A percentile compares a stretch with the other conserved stretches of the same genome.
Conservation (phyloP, 306 rosid genomes). For the Prosopis cineraria region DNA sequence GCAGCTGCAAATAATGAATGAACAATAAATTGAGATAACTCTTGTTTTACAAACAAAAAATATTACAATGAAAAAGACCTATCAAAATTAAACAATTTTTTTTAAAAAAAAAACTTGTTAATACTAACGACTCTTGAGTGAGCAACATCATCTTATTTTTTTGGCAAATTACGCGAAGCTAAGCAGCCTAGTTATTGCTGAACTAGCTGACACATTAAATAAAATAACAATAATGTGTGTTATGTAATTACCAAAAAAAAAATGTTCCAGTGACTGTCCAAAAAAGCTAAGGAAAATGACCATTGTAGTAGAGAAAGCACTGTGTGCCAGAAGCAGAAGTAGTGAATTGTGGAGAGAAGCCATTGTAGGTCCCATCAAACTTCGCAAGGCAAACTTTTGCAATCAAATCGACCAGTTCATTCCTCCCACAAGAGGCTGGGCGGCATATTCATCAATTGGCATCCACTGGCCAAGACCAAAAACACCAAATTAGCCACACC, state of each 20-base stretch:
- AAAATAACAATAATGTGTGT: no score
- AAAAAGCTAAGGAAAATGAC: no score
- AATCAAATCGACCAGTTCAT: slow-evolving; percentile 50
- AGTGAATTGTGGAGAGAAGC: slow-evolving; percentile 47
- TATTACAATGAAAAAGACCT: not conserved
- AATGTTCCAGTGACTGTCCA: no score
- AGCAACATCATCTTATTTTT: not conserved
- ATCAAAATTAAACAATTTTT: not conserved
- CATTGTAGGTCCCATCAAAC: slow-evolving; percentile 45
- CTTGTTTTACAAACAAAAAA: not conserved
- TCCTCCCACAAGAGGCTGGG: slow-evolving; percentile 60
- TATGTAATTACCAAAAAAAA: no score
- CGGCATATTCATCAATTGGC: slow-evolving; percentile 67
- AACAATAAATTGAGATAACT: no score
- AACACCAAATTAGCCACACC: not conserved
- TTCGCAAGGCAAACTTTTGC: slow-evolving; percentile 61
- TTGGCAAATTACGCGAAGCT: no score
- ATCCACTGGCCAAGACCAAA: slow-evolving; percentile 55
- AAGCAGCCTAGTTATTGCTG: no score
- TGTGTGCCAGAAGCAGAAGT: slow-evolving; percentile 53
- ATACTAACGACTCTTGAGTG: not conserved
- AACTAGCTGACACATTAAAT: no score
- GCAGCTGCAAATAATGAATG: not conserved
- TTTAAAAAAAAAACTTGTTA: no score
- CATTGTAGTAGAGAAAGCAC: slow-evolving; percentile 55